phyloP scores from a whole-genome alignment of 345 rosid species.

The Melastoma malabathricum region DNA sequence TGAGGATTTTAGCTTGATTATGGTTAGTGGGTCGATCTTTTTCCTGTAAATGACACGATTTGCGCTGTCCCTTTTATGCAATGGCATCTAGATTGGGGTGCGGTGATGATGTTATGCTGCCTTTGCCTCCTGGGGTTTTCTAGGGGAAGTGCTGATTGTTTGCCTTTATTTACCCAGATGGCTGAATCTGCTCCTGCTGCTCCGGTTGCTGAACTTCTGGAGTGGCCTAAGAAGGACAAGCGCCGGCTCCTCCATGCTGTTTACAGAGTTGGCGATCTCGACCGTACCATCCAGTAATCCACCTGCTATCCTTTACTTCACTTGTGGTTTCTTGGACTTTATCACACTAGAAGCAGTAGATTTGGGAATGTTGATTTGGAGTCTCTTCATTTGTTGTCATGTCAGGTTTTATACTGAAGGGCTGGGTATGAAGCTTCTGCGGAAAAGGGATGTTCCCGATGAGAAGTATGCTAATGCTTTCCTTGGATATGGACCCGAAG shows the following conservation, averaged over 20 bases:
- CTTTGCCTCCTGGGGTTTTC: neutral
- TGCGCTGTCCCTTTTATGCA: too few relatives aligned
- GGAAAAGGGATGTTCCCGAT: constrained; percentile 81
- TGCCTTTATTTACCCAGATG: constrained; percentile 16
- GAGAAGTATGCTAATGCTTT: constrained; percentile 93
- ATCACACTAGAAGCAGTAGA: neutral
- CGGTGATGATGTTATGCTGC: neutral
- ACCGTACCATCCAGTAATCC: constrained; percentile 71
- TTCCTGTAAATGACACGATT: neutral
- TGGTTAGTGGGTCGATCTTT: neutral
- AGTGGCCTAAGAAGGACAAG: constrained; percentile 84
- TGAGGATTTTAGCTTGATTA: too few relatives aligned
- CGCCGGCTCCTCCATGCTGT: constrained; percentile 86
- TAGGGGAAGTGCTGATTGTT: neutral
- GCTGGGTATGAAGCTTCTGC: constrained; percentile 82
- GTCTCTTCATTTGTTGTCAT: neutral
- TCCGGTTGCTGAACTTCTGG: constrained; percentile 45
- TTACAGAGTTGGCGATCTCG: constrained; percentile 85
- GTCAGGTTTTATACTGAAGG: constrained; percentile 78
- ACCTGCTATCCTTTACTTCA: neutral
- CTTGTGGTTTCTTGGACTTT: neutral
- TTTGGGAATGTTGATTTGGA: neutral
- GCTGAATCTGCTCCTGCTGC: constrained; percentile 36
- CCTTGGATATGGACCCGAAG: constrained; percentile 82
- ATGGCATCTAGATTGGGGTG: neutral